These are phyloP conservation scores for Deinandra increscens DNA, from an alignment of 129 eudicot genomes.

Conservation along the genomic window DNA sequence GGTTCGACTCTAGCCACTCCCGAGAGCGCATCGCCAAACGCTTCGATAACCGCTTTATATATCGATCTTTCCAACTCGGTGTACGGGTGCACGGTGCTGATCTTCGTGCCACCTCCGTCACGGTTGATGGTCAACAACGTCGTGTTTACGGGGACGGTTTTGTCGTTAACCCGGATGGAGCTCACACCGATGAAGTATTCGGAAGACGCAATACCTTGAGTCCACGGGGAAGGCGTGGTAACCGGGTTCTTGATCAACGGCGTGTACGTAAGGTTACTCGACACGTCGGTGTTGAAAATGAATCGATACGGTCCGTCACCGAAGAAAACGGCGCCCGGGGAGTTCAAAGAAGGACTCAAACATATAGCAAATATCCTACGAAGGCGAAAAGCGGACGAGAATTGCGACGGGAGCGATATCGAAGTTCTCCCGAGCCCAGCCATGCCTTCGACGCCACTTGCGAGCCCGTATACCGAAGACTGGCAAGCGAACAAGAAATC, in stretches of 20 bases:
- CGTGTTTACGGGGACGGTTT: conserved; percentile 23
- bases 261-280: conserved; percentile 35
- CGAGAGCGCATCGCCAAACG: conserved; percentile 18
- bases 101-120: conserved; percentile 48
- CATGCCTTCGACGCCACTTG: conserved; percentile 47
- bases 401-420: conserved; percentile 40
- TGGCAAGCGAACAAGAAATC: conserved; percentile 39
- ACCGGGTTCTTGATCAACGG: conserved; percentile 38
- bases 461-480: conserved; percentile 41
- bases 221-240: conserved; percentile 28
- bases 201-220: conserved; percentile 26
- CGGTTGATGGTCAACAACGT: conserved; percentile 30
- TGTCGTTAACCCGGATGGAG: conserved; percentile 31
- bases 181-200: conserved; percentile 38
- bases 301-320: conserved; percentile 39
- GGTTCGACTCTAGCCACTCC: conserved; percentile 32
- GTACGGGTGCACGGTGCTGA: conserved; percentile 46
- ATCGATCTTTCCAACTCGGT: conserved; percentile 41
- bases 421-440: conserved; percentile 48
- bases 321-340: conserved; percentile 40
- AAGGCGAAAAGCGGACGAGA: conserved; percentile 41
- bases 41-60: conserved; percentile 24
- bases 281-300: conserved; percentile 31
- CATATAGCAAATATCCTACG: conserved; percentile 41
- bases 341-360: conserved; percentile 25